Evolutionary conservation across 1,284 basidiomycete genomes (phyloP).

Genomic region (Leccinum pseudoinsigne): DNA sequence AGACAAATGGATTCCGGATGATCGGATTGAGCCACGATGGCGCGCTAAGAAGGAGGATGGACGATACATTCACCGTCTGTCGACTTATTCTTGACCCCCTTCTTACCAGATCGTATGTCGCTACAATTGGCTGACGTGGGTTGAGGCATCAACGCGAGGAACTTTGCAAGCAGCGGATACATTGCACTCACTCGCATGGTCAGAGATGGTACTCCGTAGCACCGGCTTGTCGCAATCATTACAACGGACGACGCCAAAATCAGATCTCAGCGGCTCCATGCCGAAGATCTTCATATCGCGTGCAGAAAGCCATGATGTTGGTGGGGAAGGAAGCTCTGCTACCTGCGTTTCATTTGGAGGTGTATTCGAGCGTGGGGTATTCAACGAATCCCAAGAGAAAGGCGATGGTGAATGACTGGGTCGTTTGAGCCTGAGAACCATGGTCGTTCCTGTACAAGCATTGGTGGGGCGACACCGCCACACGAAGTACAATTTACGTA

Average conservation of each 20-base stretch:
- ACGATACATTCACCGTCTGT: conserved; percentile 46
- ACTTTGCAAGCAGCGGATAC: background rate
- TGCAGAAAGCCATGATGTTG: conserved; percentile 80
- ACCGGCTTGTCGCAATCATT: conserved; percentile 77
- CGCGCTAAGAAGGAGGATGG: conserved; percentile 20
- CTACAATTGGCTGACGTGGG: conserved; percentile 31
- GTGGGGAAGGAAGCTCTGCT: conserved; percentile 57
- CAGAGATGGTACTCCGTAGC: conserved; percentile 69
- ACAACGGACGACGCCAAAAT: conserved; percentile 77
- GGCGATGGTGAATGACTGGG: conserved; percentile 40
- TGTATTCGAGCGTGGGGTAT: conserved; percentile 34
- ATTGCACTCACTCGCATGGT: conserved; percentile 66
- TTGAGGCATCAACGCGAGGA: conserved; percentile 5
- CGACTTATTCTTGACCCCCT: conserved; percentile 32
- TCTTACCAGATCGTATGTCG: conserved; percentile 35
- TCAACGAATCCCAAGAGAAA: conserved; percentile 59
- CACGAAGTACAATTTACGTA: conserved; percentile 23
- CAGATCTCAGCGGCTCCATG: conserved; percentile 63
- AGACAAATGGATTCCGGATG: background rate
- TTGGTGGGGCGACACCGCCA: background rate
- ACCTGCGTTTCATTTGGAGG: conserved; percentile 33
- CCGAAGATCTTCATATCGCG: conserved; percentile 89
- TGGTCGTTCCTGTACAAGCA: conserved; percentile 29
- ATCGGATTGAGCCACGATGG: conserved; percentile 15
- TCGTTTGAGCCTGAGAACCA: conserved; percentile 62